Base-by-base conservation (phyloP, 202 grass and related monocot genomes). In the Digitaria exilis region DNA sequence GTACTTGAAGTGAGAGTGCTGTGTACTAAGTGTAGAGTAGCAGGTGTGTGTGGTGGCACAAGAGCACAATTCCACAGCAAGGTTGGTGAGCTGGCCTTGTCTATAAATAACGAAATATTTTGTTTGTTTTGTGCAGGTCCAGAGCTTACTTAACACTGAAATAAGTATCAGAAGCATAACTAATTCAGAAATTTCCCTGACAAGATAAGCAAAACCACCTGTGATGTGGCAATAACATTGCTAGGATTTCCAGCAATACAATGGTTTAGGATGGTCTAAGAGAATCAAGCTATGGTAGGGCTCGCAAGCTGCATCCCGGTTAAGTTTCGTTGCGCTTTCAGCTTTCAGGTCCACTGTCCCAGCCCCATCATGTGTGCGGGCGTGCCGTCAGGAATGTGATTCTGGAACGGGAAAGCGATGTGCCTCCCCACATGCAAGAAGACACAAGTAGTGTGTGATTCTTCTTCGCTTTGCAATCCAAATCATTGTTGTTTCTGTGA, bases 301-400 rank as follows among this genome's bases (percentile, higher is more conserved):
- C 1, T 67, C 49, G 37, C 82, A 77, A 56, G 82, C 72, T 76
- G 82, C 62, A 66, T 14, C 61, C 49, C 5, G 60, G 82, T 84
- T 69, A 84, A 77, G 82, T 76, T 84, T 84, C 82, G 7, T 1
- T 1, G 4, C 62, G 18, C 82, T 84, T 77, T 66, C 32, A 21
- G 18, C 82, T 77, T 77, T 66, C 46, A 9, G 24, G 59, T 41
- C 59, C 70, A 82, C 58, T 14, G 31, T 14, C n/a, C 10, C 16
- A 8, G 45, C 45, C 24, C 66, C 42, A 43, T 11, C n/a, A 4
- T 48, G 62, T 54, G 48, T 79, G 43, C 48, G 29, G 54, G 45
- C 26, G 21, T 13, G 37, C 59, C 59, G 35, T 56, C 46, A 76
- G 81, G 24, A 75, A 75, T 48, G 17, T 19, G 82, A 84, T 84